Base-by-base conservation (phyloP, 768 basidiomycete genomes). In the Myochromella boudieri region DNA sequence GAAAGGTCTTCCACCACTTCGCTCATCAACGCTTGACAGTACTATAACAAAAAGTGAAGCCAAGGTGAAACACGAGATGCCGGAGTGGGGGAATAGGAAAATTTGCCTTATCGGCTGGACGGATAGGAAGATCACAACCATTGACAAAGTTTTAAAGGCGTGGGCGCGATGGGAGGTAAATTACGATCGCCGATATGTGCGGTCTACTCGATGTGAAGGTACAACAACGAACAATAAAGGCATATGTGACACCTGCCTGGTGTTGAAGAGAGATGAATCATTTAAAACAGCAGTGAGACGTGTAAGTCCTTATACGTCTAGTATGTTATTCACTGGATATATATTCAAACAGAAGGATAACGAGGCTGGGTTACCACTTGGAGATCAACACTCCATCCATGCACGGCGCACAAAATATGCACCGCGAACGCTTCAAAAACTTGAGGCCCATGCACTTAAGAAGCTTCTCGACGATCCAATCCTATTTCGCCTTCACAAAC, bases 111-210 rank as follows among this genome's bases (percentile, higher is more conserved):
- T 1, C 4, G 21, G 31, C 20, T 42, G 41, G 41, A 31, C 41
- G 7, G 28, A 14, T 8, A n/a, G 12, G 7, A 28, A 42, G 20
- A 15, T 15, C 10, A 31, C 14, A n/a, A 28, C 15, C 14, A 26
- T 42, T 7, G 26, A 42, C 17, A 28, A 42, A n/a, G 18, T 17
- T 8, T 42, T 42, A 28, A n/a, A 21, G 12, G 15, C 17, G n/a
- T 42, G 26, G 25, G 41, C 41, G 6, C 27, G 26, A 11, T 42
- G 41, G 41, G 41, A 42, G 28, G 41, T 42, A 21, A 42, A 24
- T 31, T 29, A 17, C 15, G 20, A 15, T 15, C 12, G 25, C 27
- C n/a, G n/a, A n/a, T 29, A 25, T 26, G 41, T 42, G 12, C 4
- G n/a, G 1, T 28, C 41, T 9, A 42, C 37, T 3, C 4, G 6